phyloP scores from a whole-genome alignment of 2,329 filamentous ascomycete species.

The Endocalyx cinctus region DNA sequence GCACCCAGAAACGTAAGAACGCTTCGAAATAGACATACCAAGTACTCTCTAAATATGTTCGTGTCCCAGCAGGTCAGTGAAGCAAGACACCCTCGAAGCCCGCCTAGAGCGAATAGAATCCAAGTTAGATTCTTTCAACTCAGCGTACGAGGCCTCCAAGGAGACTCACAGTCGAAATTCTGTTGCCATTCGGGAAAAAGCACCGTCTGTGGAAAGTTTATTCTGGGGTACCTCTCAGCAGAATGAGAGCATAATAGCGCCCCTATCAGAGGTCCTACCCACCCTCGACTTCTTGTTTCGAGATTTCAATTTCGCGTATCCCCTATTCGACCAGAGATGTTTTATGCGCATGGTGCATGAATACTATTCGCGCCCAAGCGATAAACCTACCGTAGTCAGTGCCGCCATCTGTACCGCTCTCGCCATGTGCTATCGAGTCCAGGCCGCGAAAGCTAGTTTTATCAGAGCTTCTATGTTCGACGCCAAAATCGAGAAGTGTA shows the following conservation, averaged over 20 bases:
- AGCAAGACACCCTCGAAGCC: slow-evolving; percentile 14
- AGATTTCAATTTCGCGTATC: slow-evolving; percentile 30
- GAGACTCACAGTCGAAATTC: neutral
- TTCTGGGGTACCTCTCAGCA: neutral
- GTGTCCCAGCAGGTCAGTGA: no score
- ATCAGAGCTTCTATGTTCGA: slow-evolving; percentile 12
- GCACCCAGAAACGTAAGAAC: no score
- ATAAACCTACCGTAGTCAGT: slow-evolving; percentile 26
- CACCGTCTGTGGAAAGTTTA: neutral
- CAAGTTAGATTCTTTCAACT: slow-evolving; percentile 15
- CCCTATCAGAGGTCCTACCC: slow-evolving; percentile 30
- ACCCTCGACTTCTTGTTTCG: slow-evolving; percentile 33
- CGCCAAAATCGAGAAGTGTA: slow-evolving; percentile 20
- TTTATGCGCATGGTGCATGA: slow-evolving; percentile 32
- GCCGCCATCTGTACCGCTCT: slow-evolving; percentile 36
- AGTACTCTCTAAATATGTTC: no score
- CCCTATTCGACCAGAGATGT: slow-evolving; percentile 31
- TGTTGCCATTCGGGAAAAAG: neutral
- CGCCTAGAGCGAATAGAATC: slow-evolving; percentile 24
- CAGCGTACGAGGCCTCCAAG: neutral
- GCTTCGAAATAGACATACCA: no score
- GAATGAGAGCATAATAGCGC: slow-evolving; percentile 16
- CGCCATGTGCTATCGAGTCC: slow-evolving; percentile 30
- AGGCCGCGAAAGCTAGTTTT: slow-evolving; percentile 14
- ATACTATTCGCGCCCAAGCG: slow-evolving; percentile 27